A percentile compares a stretch with the other conserved stretches of the same genome.
phyloP scores from a whole-genome alignment of 768 basidiomycete genomes.

The Lentinula aciculospora region DNA sequence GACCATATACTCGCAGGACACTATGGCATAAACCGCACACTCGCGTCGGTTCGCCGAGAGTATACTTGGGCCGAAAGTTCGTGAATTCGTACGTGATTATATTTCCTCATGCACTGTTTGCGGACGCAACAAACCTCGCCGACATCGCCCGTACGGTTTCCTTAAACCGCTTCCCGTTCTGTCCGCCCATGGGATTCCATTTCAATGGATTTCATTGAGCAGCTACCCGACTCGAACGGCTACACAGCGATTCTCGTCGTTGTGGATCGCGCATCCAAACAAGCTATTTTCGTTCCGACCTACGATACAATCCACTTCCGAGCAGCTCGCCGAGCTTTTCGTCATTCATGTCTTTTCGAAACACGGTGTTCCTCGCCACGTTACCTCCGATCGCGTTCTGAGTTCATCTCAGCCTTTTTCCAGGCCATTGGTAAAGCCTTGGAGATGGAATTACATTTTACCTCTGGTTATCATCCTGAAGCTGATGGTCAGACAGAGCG shows the following conservation, averaged over 20 bases:
- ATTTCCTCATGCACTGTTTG: too few species aligned
- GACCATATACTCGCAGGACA: conserved; percentile 8
- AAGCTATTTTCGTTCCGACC: conserved; percentile 12
- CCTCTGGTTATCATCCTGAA: not conserved
- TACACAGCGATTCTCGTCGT: too few species aligned
- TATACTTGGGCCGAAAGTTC: too few species aligned
- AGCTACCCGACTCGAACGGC: too few species aligned
- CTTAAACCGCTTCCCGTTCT: too few species aligned
- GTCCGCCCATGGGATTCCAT: too few species aligned
- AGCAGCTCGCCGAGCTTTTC: conserved; percentile 10
- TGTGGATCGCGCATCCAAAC: conserved; percentile 4
- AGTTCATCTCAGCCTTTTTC: conserved; percentile 17
- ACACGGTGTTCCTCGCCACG: conserved; percentile 13
- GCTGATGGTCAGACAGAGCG: conserved; percentile 16
- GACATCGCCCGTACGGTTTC: too few species aligned
- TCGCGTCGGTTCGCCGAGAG: too few species aligned
- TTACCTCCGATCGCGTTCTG: conserved; percentile 13
- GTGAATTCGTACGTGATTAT: too few species aligned
- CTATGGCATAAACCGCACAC: too few species aligned
- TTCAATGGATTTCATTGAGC: too few species aligned
- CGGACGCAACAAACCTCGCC: too few species aligned
- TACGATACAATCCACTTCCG: conserved; percentile 7
- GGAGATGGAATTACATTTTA: not conserved
- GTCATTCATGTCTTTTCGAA: conserved; percentile 15
- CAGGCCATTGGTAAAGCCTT: not conserved